Base-by-base conservation (phyloP, 805 yeast species). In the Metschnikowia picachoensis region DNA sequence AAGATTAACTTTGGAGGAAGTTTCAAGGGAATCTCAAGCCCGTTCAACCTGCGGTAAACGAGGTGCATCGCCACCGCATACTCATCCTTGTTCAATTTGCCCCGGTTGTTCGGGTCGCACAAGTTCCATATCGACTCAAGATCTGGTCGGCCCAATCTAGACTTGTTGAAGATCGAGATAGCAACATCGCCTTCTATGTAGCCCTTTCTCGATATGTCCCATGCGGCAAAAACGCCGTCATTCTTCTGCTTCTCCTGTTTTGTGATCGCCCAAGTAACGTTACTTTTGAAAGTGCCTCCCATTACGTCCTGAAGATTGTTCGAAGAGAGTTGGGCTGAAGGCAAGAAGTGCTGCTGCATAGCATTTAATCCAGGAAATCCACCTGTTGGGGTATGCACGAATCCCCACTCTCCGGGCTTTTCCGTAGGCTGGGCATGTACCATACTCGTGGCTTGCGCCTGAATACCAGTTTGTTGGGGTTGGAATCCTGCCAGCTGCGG, bases 41-140 rank as follows among this genome's bases (percentile, higher is more conserved):
- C 97, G 60, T 90, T 91, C 61, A 92, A 71, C 51, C 92, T 79
- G 64, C 97, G 80, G 68, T 94, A 92, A 37, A 92, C 92, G 48
- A 92, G 74, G 73, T 95, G 97, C 98, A 92, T 94, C 30, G 98
- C 97, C 31, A 94, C 90, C 0, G 96, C 85, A 70, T 94, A 94
- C 64, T 89, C 96, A 62, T 92, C 97, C 58, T 80, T 82, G 62
- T 87, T 87, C 55, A 92, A 79, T 60, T 79, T 82, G 4, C 97
- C 97, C 45, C 85, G 77, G 63, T 90, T 86, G 45, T 83, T 82
- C 13, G 83, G 78, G 63, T 94, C 98, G 46, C 91, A 80, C 54
- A 92, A 74, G 40, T 81, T 87, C 99, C 99, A 92, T 51, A 94
- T 90, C 35, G 82, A 76, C 65, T 91, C 98, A 51, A 92, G 75